Percentiles rank a stretch among this genome's conserved stretches.
phyloP scores from a whole-genome alignment of 768 basidiomycete species.

The Amanita molliuscula region DNA sequence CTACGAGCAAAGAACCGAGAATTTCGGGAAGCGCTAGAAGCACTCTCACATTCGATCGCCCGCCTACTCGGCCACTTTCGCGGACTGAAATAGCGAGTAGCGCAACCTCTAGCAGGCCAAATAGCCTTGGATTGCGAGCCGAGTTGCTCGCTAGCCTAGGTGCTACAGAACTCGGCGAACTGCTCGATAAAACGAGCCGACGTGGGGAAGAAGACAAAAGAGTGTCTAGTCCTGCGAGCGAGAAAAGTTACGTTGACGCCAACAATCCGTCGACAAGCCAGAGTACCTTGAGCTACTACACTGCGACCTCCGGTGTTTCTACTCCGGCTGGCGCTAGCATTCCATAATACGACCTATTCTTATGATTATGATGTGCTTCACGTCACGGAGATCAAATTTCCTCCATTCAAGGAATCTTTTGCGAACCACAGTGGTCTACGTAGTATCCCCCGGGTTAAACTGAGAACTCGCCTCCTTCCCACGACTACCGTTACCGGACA shows the following conservation, averaged over 20 bases:
- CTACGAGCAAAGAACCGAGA: background rate
- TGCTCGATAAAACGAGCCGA: constrained; percentile 2
- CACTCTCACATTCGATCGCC: constrained; percentile 20
- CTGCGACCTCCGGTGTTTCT: constrained; percentile 9
- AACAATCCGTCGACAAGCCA: constrained; percentile 12
- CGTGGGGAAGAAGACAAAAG: background rate
- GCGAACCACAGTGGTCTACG: background rate
- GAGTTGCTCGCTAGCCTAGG: constrained; percentile 17
- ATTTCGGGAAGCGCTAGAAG: constrained; percentile 9
- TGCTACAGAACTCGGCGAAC: constrained; percentile 23
- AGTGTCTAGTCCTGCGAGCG: background rate
- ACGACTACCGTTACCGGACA: background rate
- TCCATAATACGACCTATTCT: background rate
- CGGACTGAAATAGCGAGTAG: constrained; percentile 15
- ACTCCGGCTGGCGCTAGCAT: background rate
- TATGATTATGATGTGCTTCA: background rate
- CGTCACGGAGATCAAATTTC: no score
- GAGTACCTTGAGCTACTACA: constrained; percentile 12
- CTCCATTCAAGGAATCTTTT: background rate
- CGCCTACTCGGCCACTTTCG: constrained; percentile 28
- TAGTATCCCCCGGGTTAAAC: background rate
- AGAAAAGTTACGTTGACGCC: constrained; percentile 8
- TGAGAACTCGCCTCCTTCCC: background rate
- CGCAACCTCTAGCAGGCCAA: constrained; percentile 27
- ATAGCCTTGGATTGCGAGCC: constrained; percentile 21